Evolutionary conservation across 306 rosid genomes (phyloP).

Genomic region (Vigna mungo): DNA sequence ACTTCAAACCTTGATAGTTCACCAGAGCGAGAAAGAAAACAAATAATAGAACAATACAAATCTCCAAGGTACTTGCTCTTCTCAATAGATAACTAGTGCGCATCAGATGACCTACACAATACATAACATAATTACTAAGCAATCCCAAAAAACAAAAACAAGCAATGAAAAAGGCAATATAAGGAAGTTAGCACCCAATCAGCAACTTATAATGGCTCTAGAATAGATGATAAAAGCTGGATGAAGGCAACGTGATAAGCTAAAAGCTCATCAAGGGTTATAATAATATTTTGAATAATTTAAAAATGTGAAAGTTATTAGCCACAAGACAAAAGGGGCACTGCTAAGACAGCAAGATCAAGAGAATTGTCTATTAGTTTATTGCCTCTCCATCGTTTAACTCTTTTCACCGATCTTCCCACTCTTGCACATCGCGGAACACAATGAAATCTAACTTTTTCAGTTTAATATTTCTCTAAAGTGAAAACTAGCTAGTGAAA

Average conservation of each 20-base stretch:
- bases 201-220: no score
- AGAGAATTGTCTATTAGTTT: constrained; percentile 50
- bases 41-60: constrained; percentile 49
- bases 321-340: constrained; percentile 50
- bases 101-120: constrained; percentile 74
- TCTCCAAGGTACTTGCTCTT: constrained; percentile 99
- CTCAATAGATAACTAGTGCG: constrained; percentile 88
- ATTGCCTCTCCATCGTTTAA: constrained; percentile 42
- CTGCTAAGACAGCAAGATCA: constrained; percentile 63
- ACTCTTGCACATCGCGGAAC: constrained; percentile 58
- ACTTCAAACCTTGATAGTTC: constrained; percentile 12
- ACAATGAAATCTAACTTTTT: constrained; percentile 62
- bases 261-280: constrained; percentile 43
- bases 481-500: constrained; percentile 25
- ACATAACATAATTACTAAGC: constrained; percentile 14
- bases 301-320: constrained; percentile 37
- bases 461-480: constrained; percentile 45
- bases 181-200: no score
- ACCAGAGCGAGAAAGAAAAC: background rate
- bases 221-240: background rate
- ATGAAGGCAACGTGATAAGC: constrained; percentile 26
- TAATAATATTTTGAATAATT: constrained; percentile 22
- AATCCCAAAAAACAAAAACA: background rate
- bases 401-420: constrained; percentile 48
- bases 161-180: no score